These are phyloP conservation scores for Monilinia fructicola DNA, from an alignment of 2,329 filamentous ascomycete species.

Conservation along the genomic window DNA sequence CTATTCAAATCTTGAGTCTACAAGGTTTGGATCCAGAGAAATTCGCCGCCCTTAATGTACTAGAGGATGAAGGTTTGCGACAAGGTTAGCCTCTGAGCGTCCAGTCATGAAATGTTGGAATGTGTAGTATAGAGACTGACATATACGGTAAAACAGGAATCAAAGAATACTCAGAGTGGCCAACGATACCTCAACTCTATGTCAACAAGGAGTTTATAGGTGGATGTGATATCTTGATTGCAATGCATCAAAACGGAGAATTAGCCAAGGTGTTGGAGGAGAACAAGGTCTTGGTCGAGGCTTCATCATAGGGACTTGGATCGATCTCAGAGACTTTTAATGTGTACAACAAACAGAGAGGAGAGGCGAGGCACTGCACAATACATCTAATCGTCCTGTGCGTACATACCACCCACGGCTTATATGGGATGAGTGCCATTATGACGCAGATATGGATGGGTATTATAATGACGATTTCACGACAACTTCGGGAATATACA, in stretches of 20 bases:
- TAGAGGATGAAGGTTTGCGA: slow-evolving; percentile 86
- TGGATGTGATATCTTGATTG: slow-evolving; percentile 94
- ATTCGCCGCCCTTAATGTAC: slow-evolving; percentile 97
- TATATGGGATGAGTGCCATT: not conserved
- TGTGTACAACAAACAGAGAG: slow-evolving; percentile 8
- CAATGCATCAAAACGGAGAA: slow-evolving; percentile 96
- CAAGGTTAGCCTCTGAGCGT: slow-evolving; percentile 55
- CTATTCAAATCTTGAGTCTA: slow-evolving; percentile 89
- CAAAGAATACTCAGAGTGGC: slow-evolving; percentile 99
- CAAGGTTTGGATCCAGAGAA: slow-evolving; percentile 94
- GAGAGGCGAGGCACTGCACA: not conserved
- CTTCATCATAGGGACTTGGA: not conserved
- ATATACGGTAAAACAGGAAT: slow-evolving; percentile 60
- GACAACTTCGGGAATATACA: not conserved
- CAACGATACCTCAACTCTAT: slow-evolving; percentile 96
- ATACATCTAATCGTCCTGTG: not conserved
- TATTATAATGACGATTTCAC: slow-evolving; percentile 4
- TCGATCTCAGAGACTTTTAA: not conserved
- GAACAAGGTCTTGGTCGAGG: slow-evolving; percentile 71
- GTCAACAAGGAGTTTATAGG: slow-evolving; percentile 94
- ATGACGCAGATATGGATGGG: not conserved
- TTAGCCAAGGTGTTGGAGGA: slow-evolving; percentile 88
- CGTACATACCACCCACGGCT: not conserved
- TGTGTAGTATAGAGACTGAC: not conserved
- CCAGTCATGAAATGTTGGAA: not conserved